Percentiles rank a stretch among this genome's conserved stretches.
phyloP scores from a whole-genome alignment of 2,329 filamentous ascomycete genomes.

The Colletotrichum truncatum region DNA sequence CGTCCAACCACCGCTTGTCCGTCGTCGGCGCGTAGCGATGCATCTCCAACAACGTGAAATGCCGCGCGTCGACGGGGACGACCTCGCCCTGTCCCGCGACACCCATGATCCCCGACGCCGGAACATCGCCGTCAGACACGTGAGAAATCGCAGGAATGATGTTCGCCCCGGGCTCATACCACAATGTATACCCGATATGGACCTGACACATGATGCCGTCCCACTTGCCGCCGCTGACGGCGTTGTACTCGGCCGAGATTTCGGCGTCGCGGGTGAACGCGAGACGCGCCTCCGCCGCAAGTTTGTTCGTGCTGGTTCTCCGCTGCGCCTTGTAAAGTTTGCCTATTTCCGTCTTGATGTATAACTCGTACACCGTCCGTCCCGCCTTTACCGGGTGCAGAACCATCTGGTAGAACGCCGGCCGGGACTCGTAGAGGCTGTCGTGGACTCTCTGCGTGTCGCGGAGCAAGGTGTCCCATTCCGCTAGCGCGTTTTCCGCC shows the following conservation, averaged over 20 bases:
- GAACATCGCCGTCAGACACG: not conserved
- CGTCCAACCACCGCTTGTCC: not conserved
- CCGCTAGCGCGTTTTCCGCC: not conserved
- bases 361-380: not conserved
- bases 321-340: not conserved
- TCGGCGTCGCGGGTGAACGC: constrained; percentile 53
- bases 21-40: not conserved
- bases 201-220: constrained; percentile 57
- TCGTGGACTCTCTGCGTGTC: not conserved
- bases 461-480: not conserved
- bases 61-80: not conserved
- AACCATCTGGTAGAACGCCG: not conserved
- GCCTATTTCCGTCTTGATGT: not conserved
- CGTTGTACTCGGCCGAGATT: constrained; percentile 53
- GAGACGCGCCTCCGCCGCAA: constrained; percentile 49
- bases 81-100: constrained; percentile 10
- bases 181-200: constrained; percentile 56
- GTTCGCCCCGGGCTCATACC: constrained; percentile 63
- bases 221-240: constrained; percentile 47
- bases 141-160: constrained; percentile 51
- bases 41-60: not conserved
- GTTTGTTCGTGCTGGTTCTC: not conserved
- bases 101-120: not conserved
- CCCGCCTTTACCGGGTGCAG: not conserved
- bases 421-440: not conserved